Evolutionary conservation across 331 rosid genomes (phyloP).

Genomic region (Rosa hybrid): DNA sequence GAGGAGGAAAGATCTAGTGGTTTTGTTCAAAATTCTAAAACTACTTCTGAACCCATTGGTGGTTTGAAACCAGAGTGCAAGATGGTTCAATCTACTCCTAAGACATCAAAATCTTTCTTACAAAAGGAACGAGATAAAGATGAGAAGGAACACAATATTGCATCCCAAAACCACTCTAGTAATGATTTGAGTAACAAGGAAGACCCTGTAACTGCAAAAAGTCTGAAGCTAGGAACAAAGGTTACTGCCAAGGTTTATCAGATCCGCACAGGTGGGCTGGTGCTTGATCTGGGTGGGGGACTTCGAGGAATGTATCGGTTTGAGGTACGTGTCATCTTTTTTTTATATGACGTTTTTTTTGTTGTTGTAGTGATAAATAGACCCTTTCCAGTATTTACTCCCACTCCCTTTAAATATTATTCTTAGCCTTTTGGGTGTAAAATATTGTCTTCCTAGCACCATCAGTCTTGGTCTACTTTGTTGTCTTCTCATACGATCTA

Average conservation of each 20-base stretch:
- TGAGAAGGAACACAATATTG: not conserved
- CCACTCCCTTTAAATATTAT: not conserved
- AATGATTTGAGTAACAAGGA: constrained; percentile 31
- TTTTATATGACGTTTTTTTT: not conserved
- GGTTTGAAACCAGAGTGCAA: constrained; percentile 30
- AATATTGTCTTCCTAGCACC: not conserved
- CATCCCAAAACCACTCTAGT: not conserved
- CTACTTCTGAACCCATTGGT: constrained; percentile 17
- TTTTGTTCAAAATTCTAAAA: constrained; percentile 38
- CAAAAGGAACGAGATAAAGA: constrained; percentile 28
- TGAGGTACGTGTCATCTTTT: constrained; percentile 49
- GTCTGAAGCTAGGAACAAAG: constrained; percentile 66
- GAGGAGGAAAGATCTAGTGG: constrained; percentile 68
- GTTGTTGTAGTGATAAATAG: not conserved
- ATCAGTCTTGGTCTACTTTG: not conserved
- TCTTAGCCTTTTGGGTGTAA: not conserved
- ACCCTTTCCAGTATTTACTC: not conserved
- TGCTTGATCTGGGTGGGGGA: constrained; percentile 88
- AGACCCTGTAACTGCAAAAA: constrained; percentile 34
- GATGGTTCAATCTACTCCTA: constrained; percentile 28
- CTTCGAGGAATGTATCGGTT: constrained; percentile 81
- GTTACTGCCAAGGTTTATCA: constrained; percentile 72
- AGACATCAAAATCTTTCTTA: constrained; percentile 36
- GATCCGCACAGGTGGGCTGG: constrained; percentile 80
- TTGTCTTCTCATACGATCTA: not conserved